Evolutionary conservation across 2,329 filamentous ascomycete genomes (phyloP).

Genomic region (Fusarium penzigii): DNA sequence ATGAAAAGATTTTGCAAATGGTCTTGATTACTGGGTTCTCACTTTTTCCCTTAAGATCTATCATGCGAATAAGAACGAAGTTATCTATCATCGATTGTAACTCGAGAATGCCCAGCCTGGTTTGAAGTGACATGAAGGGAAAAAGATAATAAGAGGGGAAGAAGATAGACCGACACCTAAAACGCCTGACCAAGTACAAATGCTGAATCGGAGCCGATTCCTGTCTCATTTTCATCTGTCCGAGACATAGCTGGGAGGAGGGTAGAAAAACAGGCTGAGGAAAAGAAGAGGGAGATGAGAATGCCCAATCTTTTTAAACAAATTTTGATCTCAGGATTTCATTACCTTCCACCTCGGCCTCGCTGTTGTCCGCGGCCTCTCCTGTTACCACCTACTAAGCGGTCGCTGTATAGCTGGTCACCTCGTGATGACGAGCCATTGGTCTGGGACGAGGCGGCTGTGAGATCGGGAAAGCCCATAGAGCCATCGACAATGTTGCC

Average conservation of each 20-base stretch:
- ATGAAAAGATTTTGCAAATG: no score
- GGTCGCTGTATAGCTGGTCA: conserved; percentile 55
- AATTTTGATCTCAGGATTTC: not conserved
- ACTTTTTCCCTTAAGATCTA: no score
- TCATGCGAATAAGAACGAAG: no score
- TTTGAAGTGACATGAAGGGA: no score
- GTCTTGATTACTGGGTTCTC: no score
- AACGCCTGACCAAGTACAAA: not conserved
- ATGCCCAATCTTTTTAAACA: not conserved
- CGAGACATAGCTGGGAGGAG: not conserved
- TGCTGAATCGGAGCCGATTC: not conserved
- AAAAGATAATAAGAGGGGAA: conserved; percentile 1
- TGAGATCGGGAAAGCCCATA: conserved; percentile 54
- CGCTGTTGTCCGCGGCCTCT: conserved; percentile 31
- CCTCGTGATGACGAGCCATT: conserved; percentile 25
- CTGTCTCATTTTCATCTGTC: not conserved
- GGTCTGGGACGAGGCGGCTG: conserved; percentile 31
- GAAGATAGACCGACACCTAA: conserved; percentile 1
- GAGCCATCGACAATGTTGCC: conserved; percentile 54
- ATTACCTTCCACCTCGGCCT: conserved; percentile 25
- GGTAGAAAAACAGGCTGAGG: not conserved
- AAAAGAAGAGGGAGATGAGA: not conserved
- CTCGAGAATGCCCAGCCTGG: no score
- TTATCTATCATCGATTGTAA: no score
- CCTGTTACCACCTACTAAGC: conserved; percentile 34